Conservation (phyloP, 257 asterid genomes). For the Anisodus acutangulus region DNA sequence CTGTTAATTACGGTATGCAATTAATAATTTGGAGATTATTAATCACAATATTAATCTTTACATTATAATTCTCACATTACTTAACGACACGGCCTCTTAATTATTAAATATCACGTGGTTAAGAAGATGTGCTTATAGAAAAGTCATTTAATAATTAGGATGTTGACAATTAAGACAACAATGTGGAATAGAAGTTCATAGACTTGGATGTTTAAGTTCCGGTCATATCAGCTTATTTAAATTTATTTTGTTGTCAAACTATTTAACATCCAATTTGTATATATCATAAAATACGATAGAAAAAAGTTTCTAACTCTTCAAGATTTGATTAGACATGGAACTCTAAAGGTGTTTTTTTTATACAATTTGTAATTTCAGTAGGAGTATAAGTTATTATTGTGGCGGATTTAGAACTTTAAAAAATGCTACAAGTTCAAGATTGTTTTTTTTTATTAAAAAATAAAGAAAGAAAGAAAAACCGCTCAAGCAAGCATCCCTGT, state of each 20-base stretch:
- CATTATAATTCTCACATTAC: background rate
- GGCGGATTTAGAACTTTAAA: too few species aligned
- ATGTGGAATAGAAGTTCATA: background rate
- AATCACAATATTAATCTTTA: background rate
- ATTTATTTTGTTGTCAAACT: background rate
- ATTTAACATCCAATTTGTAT: background rate
- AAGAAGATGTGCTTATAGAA: background rate
- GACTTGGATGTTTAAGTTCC: background rate
- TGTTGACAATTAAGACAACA: background rate
- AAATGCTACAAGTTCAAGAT: too few species aligned
- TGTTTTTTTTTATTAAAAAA: too few species aligned
- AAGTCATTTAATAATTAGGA: background rate
- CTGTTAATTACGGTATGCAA: background rate
- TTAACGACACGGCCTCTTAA: rapidly evolving
- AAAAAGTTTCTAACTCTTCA: background rate
- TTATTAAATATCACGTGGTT: background rate
- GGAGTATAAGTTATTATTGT: too few species aligned
- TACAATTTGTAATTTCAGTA: background rate
- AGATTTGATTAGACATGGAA: background rate
- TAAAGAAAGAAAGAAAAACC: too few species aligned
- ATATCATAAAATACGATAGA: too few species aligned
- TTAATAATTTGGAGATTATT: background rate
- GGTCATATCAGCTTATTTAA: background rate
- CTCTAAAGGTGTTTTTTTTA: background rate
- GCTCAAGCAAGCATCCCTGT: background rate